Evolutionary conservation across 2,329 filamentous ascomycete species (phyloP), one percentile per base, ranked within the genome.

Genomic region (Curvularia lunata): DNA sequence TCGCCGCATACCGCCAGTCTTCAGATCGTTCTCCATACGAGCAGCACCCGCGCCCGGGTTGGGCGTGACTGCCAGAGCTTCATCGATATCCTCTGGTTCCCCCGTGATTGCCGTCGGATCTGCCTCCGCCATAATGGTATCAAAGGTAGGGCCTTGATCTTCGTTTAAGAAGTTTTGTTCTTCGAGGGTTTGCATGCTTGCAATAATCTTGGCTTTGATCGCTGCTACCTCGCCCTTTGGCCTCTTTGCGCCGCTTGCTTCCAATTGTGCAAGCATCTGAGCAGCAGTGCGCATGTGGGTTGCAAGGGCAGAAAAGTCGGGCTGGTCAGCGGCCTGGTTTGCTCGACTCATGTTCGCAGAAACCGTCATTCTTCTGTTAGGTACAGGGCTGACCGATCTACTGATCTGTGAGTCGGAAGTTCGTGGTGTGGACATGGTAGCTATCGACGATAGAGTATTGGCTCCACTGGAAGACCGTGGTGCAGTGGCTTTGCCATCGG

Each of bases 261-360:
- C 91, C 9, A 95, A 82, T 69, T 95, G 91, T 13, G 91, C 90
- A 42, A 95, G 81, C 91, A 95, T 95, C 75, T 93, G 90, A 13
- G 91, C 91, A 4, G 91, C 91, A 4, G 91, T 92, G 19, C 91
- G 86, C 91, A 95, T 95, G 74, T 95, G 91, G 12, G 91, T 93
- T 12, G 91, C 91, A 30, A 95, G 79, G 2, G 91, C 91, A 10
- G 90, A 91, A 65, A 94, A 90, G 70, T 95, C 91, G 1, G 90
- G 88, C 71, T 92, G 90, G 57, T 92, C 90, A 10, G 84, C 79
- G 25, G 81, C 81, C 63, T 83, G 85, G 19, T 78, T 75, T 61
- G 78, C 77, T 47, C 85, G 82, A 50, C 82, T 81, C 45, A 81
- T 79, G 18, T 56, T 62, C 16, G 59, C 57, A 25, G 84, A 80